Conservation (phyloP, 345 rosid species). For the Capsella bursapastoris region DNA sequence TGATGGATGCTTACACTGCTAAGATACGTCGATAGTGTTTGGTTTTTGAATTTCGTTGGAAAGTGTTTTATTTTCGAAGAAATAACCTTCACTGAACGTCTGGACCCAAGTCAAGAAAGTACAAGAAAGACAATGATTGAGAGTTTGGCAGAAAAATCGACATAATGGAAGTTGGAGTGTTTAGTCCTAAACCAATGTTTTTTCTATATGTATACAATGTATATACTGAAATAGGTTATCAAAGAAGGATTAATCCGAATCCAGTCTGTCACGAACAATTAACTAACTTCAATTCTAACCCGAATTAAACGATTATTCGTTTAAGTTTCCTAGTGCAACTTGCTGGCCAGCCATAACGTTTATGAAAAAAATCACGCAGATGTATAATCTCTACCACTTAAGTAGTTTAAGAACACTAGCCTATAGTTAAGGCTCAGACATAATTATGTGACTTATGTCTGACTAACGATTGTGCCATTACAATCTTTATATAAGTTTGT, state of each 20-base stretch:
- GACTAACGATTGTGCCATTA: conserved; percentile 8
- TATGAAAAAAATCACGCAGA: neutral
- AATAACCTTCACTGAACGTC: too few species aligned
- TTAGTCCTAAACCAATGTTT: conserved; percentile 1
- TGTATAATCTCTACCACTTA: neutral
- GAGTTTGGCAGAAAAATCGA: neutral
- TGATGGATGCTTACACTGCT: too few species aligned
- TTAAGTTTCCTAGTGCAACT: neutral
- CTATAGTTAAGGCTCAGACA: neutral
- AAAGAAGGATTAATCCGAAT: neutral
- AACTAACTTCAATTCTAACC: neutral
- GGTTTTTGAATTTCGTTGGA: too few species aligned
- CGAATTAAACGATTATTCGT: neutral
- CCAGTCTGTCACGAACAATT: neutral
- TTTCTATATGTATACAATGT: neutral
- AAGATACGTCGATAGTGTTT: too few species aligned
- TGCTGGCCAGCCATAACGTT: neutral
- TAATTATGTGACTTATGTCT: too few species aligned
- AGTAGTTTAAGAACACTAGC: neutral
- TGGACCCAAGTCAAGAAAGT: neutral
- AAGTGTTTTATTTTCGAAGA: neutral
- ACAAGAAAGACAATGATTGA: neutral
- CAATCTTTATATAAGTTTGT: conserved; percentile 8
- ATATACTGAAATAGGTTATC: neutral
- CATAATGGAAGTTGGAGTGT: neutral